Evolutionary conservation across 2,329 filamentous ascomycete genomes (phyloP), one percentile per base, ranked within the genome.

Genomic region (Xylaria digitata): DNA sequence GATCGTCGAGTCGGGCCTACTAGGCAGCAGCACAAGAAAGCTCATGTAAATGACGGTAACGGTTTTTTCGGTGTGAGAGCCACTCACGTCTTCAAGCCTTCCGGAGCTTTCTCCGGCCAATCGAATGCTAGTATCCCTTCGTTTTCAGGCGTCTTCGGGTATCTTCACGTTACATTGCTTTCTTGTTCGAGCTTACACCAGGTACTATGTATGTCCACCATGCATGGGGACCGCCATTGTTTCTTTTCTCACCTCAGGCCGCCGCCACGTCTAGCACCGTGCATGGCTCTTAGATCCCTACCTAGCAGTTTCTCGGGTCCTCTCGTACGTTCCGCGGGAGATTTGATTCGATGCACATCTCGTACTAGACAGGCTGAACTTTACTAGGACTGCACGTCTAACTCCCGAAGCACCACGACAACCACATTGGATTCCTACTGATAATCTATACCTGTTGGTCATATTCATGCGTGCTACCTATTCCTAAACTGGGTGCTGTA

Each of bases 281-380:
- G 69, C 69, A 70, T 66, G 34, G 59, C 21, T 56, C 46, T 49
- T 53, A 45, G 48, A 34, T 54, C 49, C 15, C 19, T 62, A 63
- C 58, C 58, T 69, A 63, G 57, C 57, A 42, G 52, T 34, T 40
- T 37, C 61, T 48, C 49, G 42, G 43, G 23, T 49, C 52, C 52
- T 40, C 50, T 26, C 15, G 19, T 53, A 34, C 5, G 34, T 40
- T 45, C 32, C 56, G 21, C 17, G 8, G 32, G 13, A 13, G 32
- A 40, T 43, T 13, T 67, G 53, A 67, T 70, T 67, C 64, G 63
- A 45, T 57, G 32, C 23, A 30, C 43, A 45, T 42, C n/a, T 52
- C 19, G 49, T 49, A 26, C 32, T 21, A 50, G 30, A 23, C 53
- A 46, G 58, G 56, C 46, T 57, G 57, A 58, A 37, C 7, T 40